These are phyloP conservation scores for Penicillium samsonianum DNA, from an alignment of 495 filamentous ascomycete species.

Conservation along the genomic window DNA sequence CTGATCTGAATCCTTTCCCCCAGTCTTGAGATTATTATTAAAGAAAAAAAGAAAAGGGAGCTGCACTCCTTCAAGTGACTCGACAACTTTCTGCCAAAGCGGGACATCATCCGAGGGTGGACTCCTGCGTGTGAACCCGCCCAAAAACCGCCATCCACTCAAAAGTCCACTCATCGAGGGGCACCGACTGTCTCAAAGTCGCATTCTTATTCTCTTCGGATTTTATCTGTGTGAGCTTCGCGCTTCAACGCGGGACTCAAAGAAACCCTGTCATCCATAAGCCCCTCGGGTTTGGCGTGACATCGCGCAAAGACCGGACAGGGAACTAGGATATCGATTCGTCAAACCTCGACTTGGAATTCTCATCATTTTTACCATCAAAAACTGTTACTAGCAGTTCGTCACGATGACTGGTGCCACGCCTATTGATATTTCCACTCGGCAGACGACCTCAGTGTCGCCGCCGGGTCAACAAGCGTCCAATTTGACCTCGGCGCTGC, in stretches of 20 bases:
- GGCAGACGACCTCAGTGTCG: constrained; percentile 59
- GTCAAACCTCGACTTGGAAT: constrained; percentile 4
- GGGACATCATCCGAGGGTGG: constrained; percentile 50
- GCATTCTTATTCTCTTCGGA: constrained; percentile 44
- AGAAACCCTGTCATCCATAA: constrained; percentile 35
- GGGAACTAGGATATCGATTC: constrained; percentile 34
- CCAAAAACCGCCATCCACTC: constrained; percentile 39
- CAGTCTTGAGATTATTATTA: not conserved
- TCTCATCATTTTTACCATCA: constrained; percentile 4
- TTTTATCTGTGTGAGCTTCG: constrained; percentile 41
- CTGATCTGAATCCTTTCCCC: not conserved
- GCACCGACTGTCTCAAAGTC: constrained; percentile 35
- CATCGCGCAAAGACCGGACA: constrained; percentile 44
- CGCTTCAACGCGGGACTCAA: constrained; percentile 43
- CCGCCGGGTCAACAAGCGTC: constrained; percentile 61
- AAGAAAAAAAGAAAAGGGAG: constrained; percentile 11
- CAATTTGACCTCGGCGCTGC: constrained; percentile 63
- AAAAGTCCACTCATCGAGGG: constrained; percentile 48
- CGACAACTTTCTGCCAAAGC: constrained; percentile 31
- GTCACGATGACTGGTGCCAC: constrained; percentile 55
- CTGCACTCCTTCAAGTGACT: constrained; percentile 16
- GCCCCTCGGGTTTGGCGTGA: constrained; percentile 46
- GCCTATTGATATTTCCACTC: constrained; percentile 67
- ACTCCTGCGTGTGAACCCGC: constrained; percentile 35
- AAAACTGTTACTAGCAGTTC: constrained; percentile 11